Evolutionary conservation across 805 yeast species (phyloP).

Genomic region (Monosporozyma aerobia): DNA sequence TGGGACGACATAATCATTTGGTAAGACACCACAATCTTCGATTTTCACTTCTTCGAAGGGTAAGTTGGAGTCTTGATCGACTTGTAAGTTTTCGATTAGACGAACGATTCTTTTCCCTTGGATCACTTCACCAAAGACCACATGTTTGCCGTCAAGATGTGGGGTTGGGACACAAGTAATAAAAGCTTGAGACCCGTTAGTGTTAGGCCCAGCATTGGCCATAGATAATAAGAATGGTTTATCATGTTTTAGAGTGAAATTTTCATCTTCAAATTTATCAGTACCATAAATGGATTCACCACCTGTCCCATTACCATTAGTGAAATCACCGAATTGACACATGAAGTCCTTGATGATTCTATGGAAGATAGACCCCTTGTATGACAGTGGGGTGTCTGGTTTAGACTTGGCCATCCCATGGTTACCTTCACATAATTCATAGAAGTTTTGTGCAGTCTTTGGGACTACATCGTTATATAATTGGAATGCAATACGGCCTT

Average conservation of each 20-base stretch:
- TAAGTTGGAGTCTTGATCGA: constrained; percentile 51
- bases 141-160: constrained; percentile 74
- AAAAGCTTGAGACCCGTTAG: constrained; percentile 88
- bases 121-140: constrained; percentile 67
- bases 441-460: constrained; percentile 81
- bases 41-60: constrained; percentile 67
- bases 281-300: constrained; percentile 77
- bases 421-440: constrained; percentile 84
- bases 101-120: constrained; percentile 68
- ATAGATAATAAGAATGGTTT: constrained; percentile 76
- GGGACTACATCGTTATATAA: constrained; percentile 69
- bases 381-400: constrained; percentile 46
- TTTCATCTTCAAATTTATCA: constrained; percentile 47
- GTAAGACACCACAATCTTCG: constrained; percentile 69
- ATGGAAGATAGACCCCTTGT: constrained; percentile 86
- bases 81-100: constrained; percentile 60
- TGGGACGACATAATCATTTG: constrained; percentile 45
- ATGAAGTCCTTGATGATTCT: constrained; percentile 81
- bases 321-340: constrained; percentile 94
- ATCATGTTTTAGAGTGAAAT: constrained; percentile 65
- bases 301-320: constrained; percentile 78
- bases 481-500: constrained; percentile 75
- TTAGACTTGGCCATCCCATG: constrained; percentile 35
- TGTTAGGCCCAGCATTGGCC: constrained; percentile 92
- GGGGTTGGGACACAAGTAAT: constrained; percentile 72